These are phyloP conservation scores for Pouteria campechiana DNA, from an alignment of 179 eudicot genomes.

Conservation along the genomic window DNA sequence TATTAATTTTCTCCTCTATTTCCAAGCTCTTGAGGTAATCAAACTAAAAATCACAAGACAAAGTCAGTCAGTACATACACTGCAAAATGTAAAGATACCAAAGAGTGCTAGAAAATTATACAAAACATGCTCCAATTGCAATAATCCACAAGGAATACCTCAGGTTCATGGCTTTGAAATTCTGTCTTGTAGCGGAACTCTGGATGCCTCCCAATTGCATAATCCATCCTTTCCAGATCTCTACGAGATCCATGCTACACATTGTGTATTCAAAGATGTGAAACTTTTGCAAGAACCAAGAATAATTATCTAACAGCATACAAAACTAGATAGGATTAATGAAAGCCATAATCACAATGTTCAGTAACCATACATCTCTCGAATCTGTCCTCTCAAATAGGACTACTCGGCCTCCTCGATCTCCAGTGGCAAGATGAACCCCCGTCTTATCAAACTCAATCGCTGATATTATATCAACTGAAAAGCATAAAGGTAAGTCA, in stretches of 20 bases:
- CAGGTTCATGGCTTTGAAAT: conserved; percentile 95
- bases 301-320: too few relatives aligned
- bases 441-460: conserved; percentile 27
- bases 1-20: conserved; percentile 83
- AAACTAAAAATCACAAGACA: conserved; percentile 40
- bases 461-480: conserved; percentile 30
- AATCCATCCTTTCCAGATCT: conserved; percentile 70
- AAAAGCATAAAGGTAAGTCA: too few relatives aligned
- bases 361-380: conserved; percentile 13
- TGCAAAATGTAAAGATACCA: conserved; percentile 4
- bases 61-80: neutral
- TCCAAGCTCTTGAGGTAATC: conserved; percentile 86
- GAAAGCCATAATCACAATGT: too few relatives aligned
- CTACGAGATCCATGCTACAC: conserved; percentile 61
- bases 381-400: conserved; percentile 21
- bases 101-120: neutral
- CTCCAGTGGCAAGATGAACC: conserved; percentile 28
- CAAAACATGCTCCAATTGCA: neutral
- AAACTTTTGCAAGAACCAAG: too few relatives aligned
- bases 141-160: conserved; percentile 29
- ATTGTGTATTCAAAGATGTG: neutral
- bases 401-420: conserved; percentile 28
- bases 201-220: conserved; percentile 53
- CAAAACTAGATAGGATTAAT: too few relatives aligned
- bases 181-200: conserved; percentile 93